phyloP scores from a whole-genome alignment of 257 asterid genomes.

The Voacanga thouarsii region DNA sequence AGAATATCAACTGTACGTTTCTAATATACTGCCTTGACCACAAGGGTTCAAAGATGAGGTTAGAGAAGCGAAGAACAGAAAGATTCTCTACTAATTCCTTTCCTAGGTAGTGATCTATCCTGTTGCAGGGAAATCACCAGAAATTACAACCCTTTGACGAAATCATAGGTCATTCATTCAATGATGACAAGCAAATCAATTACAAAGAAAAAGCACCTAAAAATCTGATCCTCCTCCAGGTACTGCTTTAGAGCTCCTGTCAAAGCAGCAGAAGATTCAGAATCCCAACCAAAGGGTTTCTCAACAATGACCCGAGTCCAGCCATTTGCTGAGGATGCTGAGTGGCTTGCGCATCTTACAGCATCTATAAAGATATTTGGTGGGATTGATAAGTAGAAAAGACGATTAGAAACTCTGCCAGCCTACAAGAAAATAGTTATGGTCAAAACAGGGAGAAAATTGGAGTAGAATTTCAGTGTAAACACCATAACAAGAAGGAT shows the following conservation, averaged over 20 bases:
- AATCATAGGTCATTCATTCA: slow-evolving; percentile 1
- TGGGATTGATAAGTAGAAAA: slow-evolving; percentile 90
- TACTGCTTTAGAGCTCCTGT: slow-evolving; percentile 81
- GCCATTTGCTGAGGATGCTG: slow-evolving; percentile 80
- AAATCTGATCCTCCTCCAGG: slow-evolving; percentile 86
- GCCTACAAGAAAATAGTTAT: slow-evolving; percentile 40
- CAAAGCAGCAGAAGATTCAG: slow-evolving; percentile 92
- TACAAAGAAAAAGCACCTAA: slow-evolving; percentile 43
- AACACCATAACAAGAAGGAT: not conserved
- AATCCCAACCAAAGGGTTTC: slow-evolving; percentile 97
- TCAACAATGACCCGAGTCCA: slow-evolving; percentile 98
- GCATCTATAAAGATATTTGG: slow-evolving; percentile 89
- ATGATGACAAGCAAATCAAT: slow-evolving; percentile 1
- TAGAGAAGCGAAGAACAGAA: slow-evolving; percentile 91
- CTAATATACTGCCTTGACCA: slow-evolving; percentile 97
- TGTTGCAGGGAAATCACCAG: slow-evolving; percentile 25
- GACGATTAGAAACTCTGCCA: slow-evolving; percentile 78
- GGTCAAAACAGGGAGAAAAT: slow-evolving; percentile 5
- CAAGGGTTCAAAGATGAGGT: slow-evolving; percentile 87
- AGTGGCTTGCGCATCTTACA: slow-evolving; percentile 82
- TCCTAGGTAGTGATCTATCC: slow-evolving; percentile 98
- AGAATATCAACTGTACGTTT: slow-evolving; percentile 91
- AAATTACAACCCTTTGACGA: not conserved
- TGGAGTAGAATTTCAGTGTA: not conserved
- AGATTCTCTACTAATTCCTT: slow-evolving; percentile 98